A percentile compares a stretch with the other conserved stretches of the same genome.
Conservation (phyloP, 2,329 filamentous ascomycete species). For the Fusarium algeriense region DNA sequence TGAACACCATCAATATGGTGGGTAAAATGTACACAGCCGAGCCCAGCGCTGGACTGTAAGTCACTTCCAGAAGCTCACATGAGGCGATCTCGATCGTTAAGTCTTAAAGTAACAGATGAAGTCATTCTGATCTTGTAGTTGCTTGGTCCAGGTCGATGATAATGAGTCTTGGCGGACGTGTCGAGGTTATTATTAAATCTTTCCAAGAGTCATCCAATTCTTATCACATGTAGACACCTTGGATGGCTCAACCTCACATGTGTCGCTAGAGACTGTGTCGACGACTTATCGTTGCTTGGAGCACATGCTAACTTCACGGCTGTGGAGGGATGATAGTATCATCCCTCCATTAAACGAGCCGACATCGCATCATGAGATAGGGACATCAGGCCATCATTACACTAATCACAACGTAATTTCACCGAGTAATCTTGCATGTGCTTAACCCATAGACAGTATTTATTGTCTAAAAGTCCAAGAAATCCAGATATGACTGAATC, state of each 20-base stretch:
- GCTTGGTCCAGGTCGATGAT: neutral
- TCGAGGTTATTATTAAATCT: neutral
- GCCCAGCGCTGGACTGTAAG: neutral
- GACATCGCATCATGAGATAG: neutral
- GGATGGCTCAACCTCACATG: neutral
- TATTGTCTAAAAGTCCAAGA: slow-evolving; percentile 21
- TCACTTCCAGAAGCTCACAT: neutral
- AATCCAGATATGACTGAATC: slow-evolving; percentile 27
- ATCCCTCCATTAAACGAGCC: neutral
- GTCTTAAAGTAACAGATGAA: neutral
- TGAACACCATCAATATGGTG: too few species aligned
- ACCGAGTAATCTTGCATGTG: slow-evolving; percentile 1
- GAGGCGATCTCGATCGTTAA: too few species aligned
- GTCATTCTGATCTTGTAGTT: rapidly evolving
- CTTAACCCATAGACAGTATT: neutral
- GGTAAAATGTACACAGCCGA: too few species aligned
- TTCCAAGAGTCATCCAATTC: neutral
- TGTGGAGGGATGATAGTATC: neutral
- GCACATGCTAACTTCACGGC: neutral
- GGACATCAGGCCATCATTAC: neutral
- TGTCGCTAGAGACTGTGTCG: rapidly evolving
- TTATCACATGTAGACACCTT: neutral
- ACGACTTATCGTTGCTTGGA: rapidly evolving
- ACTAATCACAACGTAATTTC: neutral
- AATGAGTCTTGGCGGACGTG: neutral